Evolutionary conservation across 345 rosid genomes (phyloP).

Genomic region (Sonneratia alba): DNA sequence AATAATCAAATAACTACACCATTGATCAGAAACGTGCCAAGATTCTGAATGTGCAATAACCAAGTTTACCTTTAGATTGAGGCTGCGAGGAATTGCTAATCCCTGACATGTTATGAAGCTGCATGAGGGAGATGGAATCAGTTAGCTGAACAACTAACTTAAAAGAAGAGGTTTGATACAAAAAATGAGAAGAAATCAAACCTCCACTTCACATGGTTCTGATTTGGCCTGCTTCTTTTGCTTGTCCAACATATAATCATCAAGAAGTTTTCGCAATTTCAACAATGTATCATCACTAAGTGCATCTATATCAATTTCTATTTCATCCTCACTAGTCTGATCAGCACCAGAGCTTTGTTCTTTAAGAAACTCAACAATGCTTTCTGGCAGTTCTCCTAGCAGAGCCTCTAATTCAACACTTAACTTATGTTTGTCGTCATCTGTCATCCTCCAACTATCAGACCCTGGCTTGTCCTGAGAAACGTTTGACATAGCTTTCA

Average conservation of each 20-base stretch:
- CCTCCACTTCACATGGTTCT: conserved; percentile 78
- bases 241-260: conserved; percentile 50
- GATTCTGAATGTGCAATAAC: not conserved
- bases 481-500: conserved; percentile 25
- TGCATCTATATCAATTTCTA: conserved; percentile 77
- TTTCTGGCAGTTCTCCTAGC: conserved; percentile 64
- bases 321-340: conserved; percentile 59
- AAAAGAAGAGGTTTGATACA: not conserved
- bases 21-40: not conserved
- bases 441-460: conserved; percentile 37
- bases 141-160: conserved; percentile 2
- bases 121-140: conserved; percentile 23
- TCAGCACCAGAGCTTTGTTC: conserved; percentile 46
- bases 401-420: conserved; percentile 46
- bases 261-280: conserved; percentile 56
- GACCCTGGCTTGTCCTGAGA: conserved; percentile 28
- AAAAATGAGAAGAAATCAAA: conserved; percentile 14
- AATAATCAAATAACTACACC: not conserved
- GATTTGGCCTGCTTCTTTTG: conserved; percentile 36
- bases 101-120: conserved; percentile 61
- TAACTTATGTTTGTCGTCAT: conserved; percentile 44
- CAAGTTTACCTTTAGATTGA: conserved; percentile 45
- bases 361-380: conserved; percentile 54
- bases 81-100: conserved; percentile 56
- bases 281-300: conserved; percentile 61